Base-by-base conservation (phyloP, 1,284 basidiomycete species). In the Ceratobasidium sp. region DNA sequence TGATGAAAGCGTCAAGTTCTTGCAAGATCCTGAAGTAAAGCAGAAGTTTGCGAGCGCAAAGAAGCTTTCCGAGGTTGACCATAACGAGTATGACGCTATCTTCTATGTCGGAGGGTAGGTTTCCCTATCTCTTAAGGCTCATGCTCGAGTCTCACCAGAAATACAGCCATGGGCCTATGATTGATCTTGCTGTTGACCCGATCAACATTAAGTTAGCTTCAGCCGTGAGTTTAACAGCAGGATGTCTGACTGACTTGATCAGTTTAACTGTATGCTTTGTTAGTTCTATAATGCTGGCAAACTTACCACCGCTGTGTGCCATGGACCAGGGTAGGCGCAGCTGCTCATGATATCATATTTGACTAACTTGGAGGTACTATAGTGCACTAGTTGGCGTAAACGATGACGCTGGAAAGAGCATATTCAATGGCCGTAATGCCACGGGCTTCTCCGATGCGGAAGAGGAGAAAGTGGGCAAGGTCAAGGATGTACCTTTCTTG, bases 381-480 rank as follows among this genome's bases (percentile, higher is more conserved):
- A n/a, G 86, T 61, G 89, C 90, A 58, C 85, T 94, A 26, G 88
- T 91, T 23, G 87, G 87, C 15, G 91, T 85, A 7, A 89, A 87
- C 20, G 90, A 90, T 81, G 84, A 86, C 1, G 83, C 87, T 3
- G 91, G 90, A 66, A 88, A 90, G 80, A 89, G 90, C 1, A 91
- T 95, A 80, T 90, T 95, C 82, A 87, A 87, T 15, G 93, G 91
- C 49, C 89, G 88, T 77, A 82, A 85, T 23, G 87, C 88, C 58
- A 94, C 94, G 0, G 91, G 89, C 33, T 94, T 95, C 86, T 91
- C 93, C 77, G 92, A 95, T 83, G 84, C 82, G 0, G 94, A 95
- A 83, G 94, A 95, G 83, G 86, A 90, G 66, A 82, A 87, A 77
- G 84, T 86, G 18, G 85, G 84, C 10, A 87, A 85, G 80, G 86